phyloP scores from a whole-genome alignment of 306 rosid genomes.

The Morella rubra region DNA sequence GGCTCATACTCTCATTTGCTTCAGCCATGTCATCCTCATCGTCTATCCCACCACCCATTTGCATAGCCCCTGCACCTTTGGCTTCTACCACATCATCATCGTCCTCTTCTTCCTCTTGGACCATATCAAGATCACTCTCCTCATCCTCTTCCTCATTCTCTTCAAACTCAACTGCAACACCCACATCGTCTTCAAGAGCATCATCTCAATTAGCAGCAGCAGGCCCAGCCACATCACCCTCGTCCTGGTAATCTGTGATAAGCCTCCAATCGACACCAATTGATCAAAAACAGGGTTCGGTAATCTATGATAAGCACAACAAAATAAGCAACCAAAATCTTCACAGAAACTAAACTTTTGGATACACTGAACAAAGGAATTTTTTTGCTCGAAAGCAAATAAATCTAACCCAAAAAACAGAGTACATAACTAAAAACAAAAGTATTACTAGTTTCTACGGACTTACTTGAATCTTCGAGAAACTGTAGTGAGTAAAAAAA shows the following conservation, averaged over 20 bases:
- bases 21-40: slow-evolving; percentile 88
- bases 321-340: too few relatives aligned
- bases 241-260: slow-evolving; percentile 83
- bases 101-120: slow-evolving; percentile 87
- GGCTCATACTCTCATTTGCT: slow-evolving; percentile 75
- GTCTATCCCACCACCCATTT: slow-evolving; percentile 92
- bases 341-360: too few relatives aligned
- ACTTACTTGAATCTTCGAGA: too few relatives aligned
- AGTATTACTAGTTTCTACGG: too few relatives aligned
- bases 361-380: too few relatives aligned
- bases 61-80: slow-evolving; percentile 69
- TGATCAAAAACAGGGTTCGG: slow-evolving; percentile 52
- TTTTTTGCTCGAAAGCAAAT: too few relatives aligned
- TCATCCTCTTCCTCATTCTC: slow-evolving; percentile 92
- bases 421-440: too few relatives aligned
- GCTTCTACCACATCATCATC: slow-evolving; percentile 73
- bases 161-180: slow-evolving; percentile 94
- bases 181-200: slow-evolving; percentile 79
- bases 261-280: slow-evolving; percentile 67
- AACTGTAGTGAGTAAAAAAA: too few relatives aligned
- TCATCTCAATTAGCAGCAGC: slow-evolving; percentile 56
- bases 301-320: too few relatives aligned
- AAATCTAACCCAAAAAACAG: too few relatives aligned
- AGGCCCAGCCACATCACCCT: slow-evolving; percentile 48
- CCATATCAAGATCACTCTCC: slow-evolving; percentile 92